Evolutionary conservation across 768 basidiomycete species (phyloP).

Genomic region (Rhodotorula kratochvilovae): DNA sequence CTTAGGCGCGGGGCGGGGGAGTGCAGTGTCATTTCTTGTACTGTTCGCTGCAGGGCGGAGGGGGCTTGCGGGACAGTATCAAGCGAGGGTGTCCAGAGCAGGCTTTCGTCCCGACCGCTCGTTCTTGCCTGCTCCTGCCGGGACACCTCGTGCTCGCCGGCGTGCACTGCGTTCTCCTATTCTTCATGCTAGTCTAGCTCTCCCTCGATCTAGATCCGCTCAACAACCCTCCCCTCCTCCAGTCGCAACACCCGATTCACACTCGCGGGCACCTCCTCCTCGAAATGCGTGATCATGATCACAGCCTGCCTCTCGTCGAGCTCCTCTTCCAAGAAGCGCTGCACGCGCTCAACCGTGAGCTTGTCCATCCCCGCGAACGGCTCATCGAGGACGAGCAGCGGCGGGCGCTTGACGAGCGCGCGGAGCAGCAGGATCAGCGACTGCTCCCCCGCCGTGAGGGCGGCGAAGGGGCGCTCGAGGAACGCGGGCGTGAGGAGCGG

Average conservation of each 20-base stretch:
- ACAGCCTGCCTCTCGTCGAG: conserved; percentile 62
- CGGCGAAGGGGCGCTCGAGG: conserved; percentile 57
- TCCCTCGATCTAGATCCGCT: conserved; percentile 18
- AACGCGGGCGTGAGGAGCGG: conserved; percentile 47
- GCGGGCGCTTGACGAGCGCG: conserved; percentile 69
- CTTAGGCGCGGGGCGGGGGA: too few relatives aligned
- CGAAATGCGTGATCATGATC: conserved; percentile 83
- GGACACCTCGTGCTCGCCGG: too few relatives aligned
- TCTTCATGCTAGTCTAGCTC: too few relatives aligned
- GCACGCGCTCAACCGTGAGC: conserved; percentile 63
- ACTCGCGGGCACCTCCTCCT: conserved; percentile 69
- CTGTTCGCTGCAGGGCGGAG: too few relatives aligned
- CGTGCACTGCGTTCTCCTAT: too few relatives aligned
- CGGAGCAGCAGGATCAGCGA: conserved; percentile 76
- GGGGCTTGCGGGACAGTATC: too few relatives aligned
- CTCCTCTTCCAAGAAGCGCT: conserved; percentile 59
- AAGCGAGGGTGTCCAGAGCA: too few relatives aligned
- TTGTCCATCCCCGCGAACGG: conserved; percentile 90
- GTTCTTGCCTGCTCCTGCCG: too few relatives aligned
- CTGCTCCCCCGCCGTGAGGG: conserved; percentile 69
- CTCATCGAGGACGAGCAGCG: conserved; percentile 80
- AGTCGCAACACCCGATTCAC: conserved; percentile 15
- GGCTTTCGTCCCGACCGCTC: too few relatives aligned
- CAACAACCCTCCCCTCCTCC: conserved; percentile 17
- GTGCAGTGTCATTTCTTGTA: too few relatives aligned